These are phyloP conservation scores for Hyaloperonospora brassicae DNA, from an alignment of 352 stramenopile species.

Conservation along the genomic window DNA sequence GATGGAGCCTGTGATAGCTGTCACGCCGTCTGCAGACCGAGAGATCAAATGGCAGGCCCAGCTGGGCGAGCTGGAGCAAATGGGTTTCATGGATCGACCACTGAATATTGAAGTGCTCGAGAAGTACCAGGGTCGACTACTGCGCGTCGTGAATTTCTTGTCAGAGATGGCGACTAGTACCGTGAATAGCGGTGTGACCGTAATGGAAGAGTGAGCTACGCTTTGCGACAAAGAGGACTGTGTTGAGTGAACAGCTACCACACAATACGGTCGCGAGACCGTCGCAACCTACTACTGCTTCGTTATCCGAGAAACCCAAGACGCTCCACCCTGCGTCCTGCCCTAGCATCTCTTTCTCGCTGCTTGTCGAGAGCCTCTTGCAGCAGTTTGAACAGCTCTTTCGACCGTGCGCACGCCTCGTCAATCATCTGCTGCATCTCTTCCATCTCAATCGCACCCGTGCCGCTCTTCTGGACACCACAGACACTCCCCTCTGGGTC, in stretches of 20 bases:
- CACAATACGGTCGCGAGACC: not conserved
- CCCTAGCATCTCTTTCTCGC: constrained; percentile 34
- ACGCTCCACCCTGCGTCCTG: constrained; percentile 46
- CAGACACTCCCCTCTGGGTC: constrained; percentile 52
- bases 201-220: not conserved
- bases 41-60: constrained; percentile 61
- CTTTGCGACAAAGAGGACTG: too few species aligned
- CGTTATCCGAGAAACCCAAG: constrained; percentile 60
- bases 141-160: constrained; percentile 79
- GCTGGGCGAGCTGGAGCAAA: constrained; percentile 48
- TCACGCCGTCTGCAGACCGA: constrained; percentile 37
- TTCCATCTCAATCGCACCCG: constrained; percentile 55
- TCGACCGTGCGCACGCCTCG: constrained; percentile 52
- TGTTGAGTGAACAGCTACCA: not conserved
- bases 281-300: constrained; percentile 1
- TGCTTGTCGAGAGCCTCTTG: constrained; percentile 43
- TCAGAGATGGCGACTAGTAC: constrained; percentile 42
- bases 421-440: constrained; percentile 81
- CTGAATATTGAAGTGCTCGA: constrained; percentile 69
- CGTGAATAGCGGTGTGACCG: constrained; percentile 10
- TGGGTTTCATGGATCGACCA: constrained; percentile 62
- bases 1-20: constrained; percentile 55
- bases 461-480: constrained; percentile 69
- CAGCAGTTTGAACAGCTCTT: constrained; percentile 57
- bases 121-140: constrained; percentile 68